Conservation (phyloP, 345 rosid genomes). For the Linum trigynum region DNA sequence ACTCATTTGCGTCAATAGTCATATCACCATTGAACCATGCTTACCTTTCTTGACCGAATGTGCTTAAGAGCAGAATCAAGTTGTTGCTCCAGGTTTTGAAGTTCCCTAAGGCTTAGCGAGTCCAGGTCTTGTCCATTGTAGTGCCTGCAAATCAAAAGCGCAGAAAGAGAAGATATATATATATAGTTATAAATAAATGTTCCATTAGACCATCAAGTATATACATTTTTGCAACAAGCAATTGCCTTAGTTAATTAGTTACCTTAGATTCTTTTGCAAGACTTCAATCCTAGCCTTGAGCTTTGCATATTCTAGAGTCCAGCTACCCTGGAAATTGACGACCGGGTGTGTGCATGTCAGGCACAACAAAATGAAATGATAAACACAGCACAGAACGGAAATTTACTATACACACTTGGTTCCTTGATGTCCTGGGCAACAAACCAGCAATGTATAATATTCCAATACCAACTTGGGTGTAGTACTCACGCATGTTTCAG, state of each 20-base stretch:
- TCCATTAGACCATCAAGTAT: no score
- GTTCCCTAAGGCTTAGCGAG: slow-evolving; percentile 3
- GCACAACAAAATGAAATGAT: neutral
- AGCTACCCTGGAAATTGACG: neutral
- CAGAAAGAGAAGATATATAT: no score
- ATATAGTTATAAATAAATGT: no score
- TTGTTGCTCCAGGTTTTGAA: slow-evolving; percentile 4
- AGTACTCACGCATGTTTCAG: slow-evolving; percentile 11
- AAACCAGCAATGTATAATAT: no score
- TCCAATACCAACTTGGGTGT: no score
- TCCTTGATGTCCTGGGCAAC: no score
- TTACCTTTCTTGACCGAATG: slow-evolving; percentile 3
- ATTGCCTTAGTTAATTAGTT: neutral
- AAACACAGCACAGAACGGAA: no score
- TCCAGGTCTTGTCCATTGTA: neutral
- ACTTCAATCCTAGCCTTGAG: slow-evolving; percentile 5
- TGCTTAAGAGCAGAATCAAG: slow-evolving; percentile 7
- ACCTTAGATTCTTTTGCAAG: slow-evolving; percentile 1
- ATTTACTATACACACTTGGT: no score
- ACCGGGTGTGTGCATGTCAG: neutral
- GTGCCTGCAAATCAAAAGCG: neutral
- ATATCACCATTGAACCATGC: no score
- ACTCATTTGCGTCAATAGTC: neutral
- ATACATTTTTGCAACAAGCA: no score
- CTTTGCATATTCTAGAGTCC: slow-evolving; percentile 6